A percentile compares a stretch with the other conserved stretches of the same genome.
phyloP scores from a whole-genome alignment of 371 early-diverging fungal genomes.

The Actinomucor elegans region DNA sequence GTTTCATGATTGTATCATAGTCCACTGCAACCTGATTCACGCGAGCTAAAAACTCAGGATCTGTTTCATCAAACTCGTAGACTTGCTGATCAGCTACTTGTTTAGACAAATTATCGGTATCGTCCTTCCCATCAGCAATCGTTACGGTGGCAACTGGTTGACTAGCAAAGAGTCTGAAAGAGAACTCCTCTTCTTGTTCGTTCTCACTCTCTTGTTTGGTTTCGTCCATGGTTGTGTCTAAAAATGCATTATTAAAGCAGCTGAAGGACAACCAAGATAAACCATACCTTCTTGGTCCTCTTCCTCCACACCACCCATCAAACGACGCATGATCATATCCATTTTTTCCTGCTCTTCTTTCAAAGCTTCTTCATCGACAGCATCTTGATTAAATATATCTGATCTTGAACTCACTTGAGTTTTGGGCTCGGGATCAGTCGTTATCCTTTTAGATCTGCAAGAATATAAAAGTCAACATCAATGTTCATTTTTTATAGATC shows the following conservation, averaged over 20 bases:
- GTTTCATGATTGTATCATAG: slow-evolving; percentile 22
- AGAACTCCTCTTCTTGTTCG: slow-evolving; percentile 31
- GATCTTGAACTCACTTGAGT: slow-evolving; percentile 13
- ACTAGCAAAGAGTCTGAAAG: slow-evolving; percentile 40
- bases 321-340: slow-evolving; percentile 26
- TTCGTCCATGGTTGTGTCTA: background rate
- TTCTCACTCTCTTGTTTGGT: background rate
- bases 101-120: slow-evolving; percentile 22
- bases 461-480: background rate
- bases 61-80: slow-evolving; percentile 42
- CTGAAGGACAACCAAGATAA: too few species aligned
- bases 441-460: slow-evolving; percentile 1
- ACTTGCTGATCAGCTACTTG: slow-evolving; percentile 28
- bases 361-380: background rate
- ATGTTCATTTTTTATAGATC: background rate
- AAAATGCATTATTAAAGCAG: too few species aligned
- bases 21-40: slow-evolving; percentile 23
- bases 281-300: slow-evolving; percentile 11
- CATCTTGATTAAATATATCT: slow-evolving; percentile 26
- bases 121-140: slow-evolving; percentile 25
- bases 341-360: slow-evolving; percentile 25
- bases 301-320: slow-evolving; percentile 6
- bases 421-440: background rate
- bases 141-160: slow-evolving; percentile 34
- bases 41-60: slow-evolving; percentile 32